These are phyloP conservation scores for Lactuca sativa DNA, from an alignment of 129 eudicot species.

Conservation along the genomic window DNA sequence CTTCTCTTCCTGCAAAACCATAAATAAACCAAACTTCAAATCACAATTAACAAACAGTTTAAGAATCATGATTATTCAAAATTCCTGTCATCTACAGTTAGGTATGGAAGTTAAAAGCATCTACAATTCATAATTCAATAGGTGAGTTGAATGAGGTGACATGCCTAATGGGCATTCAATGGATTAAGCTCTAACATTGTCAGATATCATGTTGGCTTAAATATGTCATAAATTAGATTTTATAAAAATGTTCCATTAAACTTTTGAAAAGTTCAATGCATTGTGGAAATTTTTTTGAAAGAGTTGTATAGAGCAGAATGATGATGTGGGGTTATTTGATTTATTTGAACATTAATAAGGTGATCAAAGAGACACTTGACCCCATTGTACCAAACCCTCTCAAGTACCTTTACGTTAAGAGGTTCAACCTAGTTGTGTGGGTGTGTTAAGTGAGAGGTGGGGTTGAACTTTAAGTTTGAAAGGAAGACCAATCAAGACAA, in stretches of 20 bases:
- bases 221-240: too few relatives aligned
- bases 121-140: too few relatives aligned
- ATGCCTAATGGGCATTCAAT: too few relatives aligned
- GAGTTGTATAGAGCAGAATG: too few relatives aligned
- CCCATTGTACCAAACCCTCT: constrained; percentile 20
- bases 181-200: too few relatives aligned
- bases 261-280: too few relatives aligned
- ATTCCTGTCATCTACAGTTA: not conserved
- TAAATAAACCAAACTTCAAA: constrained; percentile 8
- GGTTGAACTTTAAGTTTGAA: not conserved
- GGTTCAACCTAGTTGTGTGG: not conserved
- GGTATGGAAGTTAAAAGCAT: not conserved
- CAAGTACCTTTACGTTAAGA: constrained; percentile 4
- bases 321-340: not conserved
- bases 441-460: not conserved
- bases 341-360: not conserved
- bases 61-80: too few relatives aligned
- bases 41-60: not conserved
- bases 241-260: too few relatives aligned
- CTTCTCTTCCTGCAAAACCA: constrained; percentile 64
- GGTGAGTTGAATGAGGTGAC: too few relatives aligned
- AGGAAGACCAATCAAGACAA: not conserved
- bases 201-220: too few relatives aligned
- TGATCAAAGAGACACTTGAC: constrained; percentile 18
- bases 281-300: too few relatives aligned